These are phyloP conservation scores for Pseudognaphalium luteoalbum DNA, from an alignment of 129 eudicot genomes.

Conservation along the genomic window DNA sequence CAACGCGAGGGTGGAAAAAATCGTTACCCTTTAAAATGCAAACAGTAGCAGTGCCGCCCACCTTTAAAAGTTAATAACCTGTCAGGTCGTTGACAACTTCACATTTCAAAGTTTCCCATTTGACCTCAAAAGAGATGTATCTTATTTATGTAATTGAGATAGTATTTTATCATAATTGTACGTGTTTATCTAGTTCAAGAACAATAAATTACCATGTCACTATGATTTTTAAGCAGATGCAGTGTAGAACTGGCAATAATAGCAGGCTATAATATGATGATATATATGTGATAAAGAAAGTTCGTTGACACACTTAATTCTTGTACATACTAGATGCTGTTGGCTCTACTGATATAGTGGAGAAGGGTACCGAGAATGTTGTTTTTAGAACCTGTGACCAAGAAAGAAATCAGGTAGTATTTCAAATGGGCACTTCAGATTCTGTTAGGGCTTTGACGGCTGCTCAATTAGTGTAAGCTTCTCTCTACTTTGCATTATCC, in stretches of 20 bases:
- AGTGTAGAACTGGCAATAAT: not conserved
- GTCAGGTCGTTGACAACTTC: no score
- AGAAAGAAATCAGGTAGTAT: slow-evolving; percentile 70
- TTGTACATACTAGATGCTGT: slow-evolving; percentile 44
- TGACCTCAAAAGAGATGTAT: no score
- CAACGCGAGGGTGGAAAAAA: no score
- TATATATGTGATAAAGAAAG: slow-evolving; percentile 14
- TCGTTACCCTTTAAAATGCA: no score
- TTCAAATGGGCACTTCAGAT: slow-evolving; percentile 94
- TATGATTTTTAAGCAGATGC: no score
- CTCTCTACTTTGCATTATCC: not conserved
- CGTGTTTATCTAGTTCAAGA: no score
- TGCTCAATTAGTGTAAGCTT: slow-evolving; percentile 75
- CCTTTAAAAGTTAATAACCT: no score
- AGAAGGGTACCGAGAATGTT: slow-evolving; percentile 71
- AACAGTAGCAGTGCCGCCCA: no score
- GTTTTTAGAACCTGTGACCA: slow-evolving; percentile 83
- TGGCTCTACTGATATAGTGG: slow-evolving; percentile 73
- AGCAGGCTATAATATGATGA: not conserved
- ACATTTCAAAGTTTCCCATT: no score
- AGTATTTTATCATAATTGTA: not conserved
- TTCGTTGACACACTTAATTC: slow-evolving; percentile 19
- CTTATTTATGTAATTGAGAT: not conserved
- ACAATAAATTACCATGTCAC: no score
- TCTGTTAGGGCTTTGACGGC: slow-evolving; percentile 85